Base-by-base conservation (phyloP, 2,329 filamentous ascomycete genomes). In the Chaetomium olivaceum region DNA sequence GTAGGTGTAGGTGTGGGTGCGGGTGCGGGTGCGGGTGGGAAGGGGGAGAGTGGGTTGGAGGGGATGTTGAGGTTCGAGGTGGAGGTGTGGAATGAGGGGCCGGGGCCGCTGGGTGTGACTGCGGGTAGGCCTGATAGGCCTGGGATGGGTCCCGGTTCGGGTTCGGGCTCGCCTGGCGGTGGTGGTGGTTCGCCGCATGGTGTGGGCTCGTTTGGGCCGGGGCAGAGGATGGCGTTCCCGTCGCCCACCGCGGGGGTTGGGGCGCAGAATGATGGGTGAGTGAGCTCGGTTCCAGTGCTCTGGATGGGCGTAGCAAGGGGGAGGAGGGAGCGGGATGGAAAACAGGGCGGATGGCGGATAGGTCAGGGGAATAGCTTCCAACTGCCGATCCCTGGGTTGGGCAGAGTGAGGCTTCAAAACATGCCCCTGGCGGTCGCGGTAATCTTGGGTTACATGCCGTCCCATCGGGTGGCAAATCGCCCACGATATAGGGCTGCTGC, bases 11-110 rank as follows among this genome's bases (percentile, higher is more conserved):
- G 14, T 16, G 52, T 5, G 33, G 29, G 11, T 4, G 27, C 27
- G 39, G 29, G 8, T 29, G 36, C 1, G 14, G 48, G 19, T 23
- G 19, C n/a, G 23, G n/a, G 27, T 12, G 27, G 11, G n/a, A 9
- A 12, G 23, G 29, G 21, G n/a, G 25, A 19, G 19, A 43, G 14
- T 14, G 36, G 25, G 51, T 64, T 46, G 21, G 31, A 58, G 50
- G 61, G 19, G 27, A 16, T 66, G 48, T 55, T 61, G 36, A 62
- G 56, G 64, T 66, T 68, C 51, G 67, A 66, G 62, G 62, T 68
- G 14, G 67, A 68, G 31, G 66, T 66, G 43, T 62, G 46, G 61
- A 31, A 52, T 29, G 29, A 57, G 46, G 48, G 56, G 23, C 19
- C 5, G 16, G 61, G 46, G 14, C 29, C 46, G 21, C 43, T 23